Evolutionary conservation across 2,329 filamentous ascomycete species (phyloP), one percentile per base, ranked within the genome.

Genomic region (Colletotrichum chlorophyti): DNA sequence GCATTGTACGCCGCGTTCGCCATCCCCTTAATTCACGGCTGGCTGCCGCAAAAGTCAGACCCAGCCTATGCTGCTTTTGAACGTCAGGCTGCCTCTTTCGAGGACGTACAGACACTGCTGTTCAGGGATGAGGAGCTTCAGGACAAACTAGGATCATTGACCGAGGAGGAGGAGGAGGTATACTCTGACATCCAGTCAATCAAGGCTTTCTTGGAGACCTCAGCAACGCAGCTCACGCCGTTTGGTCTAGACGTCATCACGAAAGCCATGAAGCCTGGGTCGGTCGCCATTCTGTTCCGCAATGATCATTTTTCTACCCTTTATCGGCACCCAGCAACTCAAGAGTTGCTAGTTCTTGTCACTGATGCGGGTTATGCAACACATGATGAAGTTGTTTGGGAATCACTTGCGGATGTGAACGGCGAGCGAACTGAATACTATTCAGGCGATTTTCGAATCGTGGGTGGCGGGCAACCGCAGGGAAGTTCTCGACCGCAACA

Each of bases 281-380:
- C 90, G 1, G 85, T 97, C 61, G 91, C 91, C 0, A 98, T 99
- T 46, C 76, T 99, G 2, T 99, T 99, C 77, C 86, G 95, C 23
- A 99, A 99, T 67, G 94, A 99, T 69, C 95, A 99, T 71, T 99
- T 99, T 69, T 93, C 92, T 37, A 98, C 94, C 0, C 74, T 99
- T 0, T 97, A 96, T 74, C 91, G 93, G 60, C 92, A 98, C 66
- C 92, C 94, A 0, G 79, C 87, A 40, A 91, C 88, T 1, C 81
- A 86, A 35, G 83, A 91, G 64, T 81, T 98, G 1, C 84, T 94
- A 63, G 92, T 91, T 0, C 78, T 99, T 3, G 93, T 99, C 12
- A 98, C 95, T 0, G 95, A 99, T 70, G 90, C 92, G 23, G 95
- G 95, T 1, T 99, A 96, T 68, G 88, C 90, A 10, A 84, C 82